Conservation (phyloP, 306 rosid genomes). For the Cicer arietinum region DNA sequence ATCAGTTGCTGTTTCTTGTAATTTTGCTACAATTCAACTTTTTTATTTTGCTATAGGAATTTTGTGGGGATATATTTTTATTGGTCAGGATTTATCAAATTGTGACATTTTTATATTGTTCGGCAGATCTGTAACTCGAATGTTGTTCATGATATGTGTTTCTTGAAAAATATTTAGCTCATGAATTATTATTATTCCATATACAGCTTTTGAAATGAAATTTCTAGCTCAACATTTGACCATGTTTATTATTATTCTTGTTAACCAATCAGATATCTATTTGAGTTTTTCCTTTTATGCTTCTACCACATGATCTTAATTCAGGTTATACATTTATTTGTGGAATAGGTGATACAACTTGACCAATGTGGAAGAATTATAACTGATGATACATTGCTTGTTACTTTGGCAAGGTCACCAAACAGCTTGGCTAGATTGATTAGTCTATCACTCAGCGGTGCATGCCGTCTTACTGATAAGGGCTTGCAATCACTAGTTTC, state of each 20-base stretch:
- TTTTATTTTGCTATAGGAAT: slow-evolving; percentile 9
- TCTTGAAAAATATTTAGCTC: too few species aligned
- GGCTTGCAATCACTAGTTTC: slow-evolving; percentile 67
- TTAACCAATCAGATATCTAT: too few species aligned
- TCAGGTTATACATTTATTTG: slow-evolving; percentile 43
- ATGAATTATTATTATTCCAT: too few species aligned
- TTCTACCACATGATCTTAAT: slow-evolving; percentile 6
- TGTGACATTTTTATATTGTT: not conserved
- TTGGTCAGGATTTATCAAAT: slow-evolving; percentile 13
- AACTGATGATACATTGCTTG: slow-evolving; percentile 59
- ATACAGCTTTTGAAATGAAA: too few species aligned
- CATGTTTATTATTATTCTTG: too few species aligned
- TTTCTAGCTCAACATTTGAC: too few species aligned
- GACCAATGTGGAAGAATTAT: slow-evolving; percentile 83
- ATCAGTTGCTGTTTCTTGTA: not conserved
- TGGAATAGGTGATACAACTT: slow-evolving; percentile 78
- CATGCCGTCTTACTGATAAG: slow-evolving; percentile 76
- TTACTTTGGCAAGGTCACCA: slow-evolving; percentile 57
- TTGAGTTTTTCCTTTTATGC: not conserved
- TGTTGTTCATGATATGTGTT: not conserved
- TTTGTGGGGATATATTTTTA: slow-evolving; percentile 2
- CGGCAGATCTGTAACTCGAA: not conserved
- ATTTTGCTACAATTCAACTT: slow-evolving; percentile 10
- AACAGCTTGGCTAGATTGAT: slow-evolving; percentile 57
- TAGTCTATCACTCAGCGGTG: slow-evolving; percentile 78